Evolutionary conservation across 148 eudicot genomes (phyloP).

Genomic region (Pharnaceum exiguum): DNA sequence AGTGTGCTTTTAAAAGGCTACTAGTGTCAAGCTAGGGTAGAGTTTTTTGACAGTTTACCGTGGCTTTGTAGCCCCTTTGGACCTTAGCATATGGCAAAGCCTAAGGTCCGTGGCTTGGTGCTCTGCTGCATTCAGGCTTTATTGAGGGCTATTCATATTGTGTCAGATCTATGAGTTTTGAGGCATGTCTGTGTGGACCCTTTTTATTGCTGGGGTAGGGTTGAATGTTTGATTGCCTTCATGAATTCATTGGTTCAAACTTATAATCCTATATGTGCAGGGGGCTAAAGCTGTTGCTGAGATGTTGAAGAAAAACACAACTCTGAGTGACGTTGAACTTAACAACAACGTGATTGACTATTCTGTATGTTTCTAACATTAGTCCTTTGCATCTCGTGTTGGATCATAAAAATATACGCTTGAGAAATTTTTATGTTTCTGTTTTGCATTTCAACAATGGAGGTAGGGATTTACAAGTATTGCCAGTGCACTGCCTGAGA

Average conservation of each 20-base stretch:
- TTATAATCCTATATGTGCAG: constrained; percentile 39
- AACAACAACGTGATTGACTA: constrained; percentile 86
- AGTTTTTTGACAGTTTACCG: too few relatives aligned
- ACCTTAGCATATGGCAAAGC: neutral
- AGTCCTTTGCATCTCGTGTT: constrained; percentile 13
- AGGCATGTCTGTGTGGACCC: neutral
- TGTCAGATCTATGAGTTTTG: too few relatives aligned
- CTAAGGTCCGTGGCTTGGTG: neutral
- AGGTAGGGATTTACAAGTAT: constrained; percentile 97
- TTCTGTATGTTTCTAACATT: constrained; percentile 65
- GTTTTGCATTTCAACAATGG: constrained; percentile 49
- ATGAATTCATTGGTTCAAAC: neutral
- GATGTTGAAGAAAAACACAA: constrained; percentile 80
- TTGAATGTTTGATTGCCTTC: neutral
- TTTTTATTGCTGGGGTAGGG: neutral
- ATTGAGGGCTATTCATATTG: too few relatives aligned
- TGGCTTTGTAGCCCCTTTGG: neutral
- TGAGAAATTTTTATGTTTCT: constrained; percentile 22
- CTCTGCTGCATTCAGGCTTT: neutral
- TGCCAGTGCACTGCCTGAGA: constrained; percentile 88
- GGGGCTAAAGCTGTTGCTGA: constrained; percentile 93
- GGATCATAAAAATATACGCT: constrained; percentile 17
- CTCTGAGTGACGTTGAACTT: constrained; percentile 68
- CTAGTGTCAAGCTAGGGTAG: too few relatives aligned
- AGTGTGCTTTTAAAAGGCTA: too few relatives aligned